Evolutionary conservation across 2,329 filamentous ascomycete species (phyloP).

Genomic region (Fusarium camptoceras): DNA sequence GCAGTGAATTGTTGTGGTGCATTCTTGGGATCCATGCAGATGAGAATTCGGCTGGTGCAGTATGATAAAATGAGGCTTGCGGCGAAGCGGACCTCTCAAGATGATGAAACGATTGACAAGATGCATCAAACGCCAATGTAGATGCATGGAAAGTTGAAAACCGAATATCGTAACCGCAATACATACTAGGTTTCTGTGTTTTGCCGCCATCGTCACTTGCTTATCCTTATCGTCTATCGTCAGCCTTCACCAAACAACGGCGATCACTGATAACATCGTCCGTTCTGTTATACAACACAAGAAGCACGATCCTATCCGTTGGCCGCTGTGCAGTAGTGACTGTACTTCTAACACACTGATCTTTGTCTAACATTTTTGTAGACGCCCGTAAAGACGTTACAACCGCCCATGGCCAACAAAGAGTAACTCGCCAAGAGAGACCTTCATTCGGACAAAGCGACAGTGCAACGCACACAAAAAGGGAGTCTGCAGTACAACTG

Average conservation of each 20-base stretch:
- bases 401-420: conserved; percentile 23
- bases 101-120: conserved; percentile 24
- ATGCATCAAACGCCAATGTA: conserved; percentile 1
- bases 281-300: conserved; percentile 11
- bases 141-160: background rate
- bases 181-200: conserved; percentile 6
- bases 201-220: conserved; percentile 39
- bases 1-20: conserved; percentile 29
- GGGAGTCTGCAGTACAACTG: background rate
- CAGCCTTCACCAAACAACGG: conserved; percentile 13
- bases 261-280: conserved; percentile 17
- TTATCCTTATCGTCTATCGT: conserved; percentile 28
- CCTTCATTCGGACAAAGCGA: conserved; percentile 33
- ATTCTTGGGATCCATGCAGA: conserved; percentile 6
- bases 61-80: conserved; percentile 29
- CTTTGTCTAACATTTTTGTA: conserved; percentile 11
- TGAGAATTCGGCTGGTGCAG: conserved; percentile 10
- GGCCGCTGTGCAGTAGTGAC: background rate
- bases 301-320: conserved; percentile 8
- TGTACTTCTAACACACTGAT: background rate
- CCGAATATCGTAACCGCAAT: background rate
- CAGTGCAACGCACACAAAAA: background rate
- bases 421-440: conserved; percentile 31
- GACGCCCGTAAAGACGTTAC: conserved; percentile 26
- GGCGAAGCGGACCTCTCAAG: conserved; percentile 22